These are phyloP conservation scores for Biscogniauxia marginata DNA, from an alignment of 2,329 filamentous ascomycete species.

Conservation along the genomic window DNA sequence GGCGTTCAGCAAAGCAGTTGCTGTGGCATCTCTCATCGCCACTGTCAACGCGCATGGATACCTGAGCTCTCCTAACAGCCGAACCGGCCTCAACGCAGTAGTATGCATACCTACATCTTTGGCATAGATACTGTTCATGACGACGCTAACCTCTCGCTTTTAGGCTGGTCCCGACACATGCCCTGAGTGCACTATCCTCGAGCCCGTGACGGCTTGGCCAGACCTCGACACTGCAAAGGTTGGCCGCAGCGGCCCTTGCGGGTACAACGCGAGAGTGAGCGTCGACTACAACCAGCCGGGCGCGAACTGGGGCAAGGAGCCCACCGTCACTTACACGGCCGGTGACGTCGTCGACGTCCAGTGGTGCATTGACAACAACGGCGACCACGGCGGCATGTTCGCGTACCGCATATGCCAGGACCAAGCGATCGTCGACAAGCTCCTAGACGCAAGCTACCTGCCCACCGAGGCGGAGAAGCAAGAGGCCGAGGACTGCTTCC, in stretches of 20 bases:
- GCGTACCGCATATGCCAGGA: slow-evolving; percentile 53
- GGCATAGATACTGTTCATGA: background rate
- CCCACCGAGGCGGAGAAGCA: slow-evolving; percentile 53
- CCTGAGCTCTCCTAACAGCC: background rate
- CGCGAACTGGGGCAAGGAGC: slow-evolving; percentile 41
- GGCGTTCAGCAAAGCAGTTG: background rate
- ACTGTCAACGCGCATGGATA: background rate
- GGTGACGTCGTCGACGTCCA: slow-evolving; percentile 49
- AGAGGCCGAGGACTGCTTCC: slow-evolving; percentile 52
- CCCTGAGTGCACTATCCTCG: slow-evolving; percentile 54
- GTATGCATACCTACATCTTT: background rate
- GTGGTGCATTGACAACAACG: slow-evolving; percentile 57
- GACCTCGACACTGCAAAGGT: slow-evolving; percentile 45
- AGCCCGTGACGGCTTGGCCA: slow-evolving; percentile 51
- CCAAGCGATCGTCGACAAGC: slow-evolving; percentile 49
- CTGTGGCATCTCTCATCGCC: background rate
- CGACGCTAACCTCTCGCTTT: slow-evolving; percentile 3
- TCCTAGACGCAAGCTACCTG: slow-evolving; percentile 45
- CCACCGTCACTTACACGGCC: slow-evolving; percentile 43
- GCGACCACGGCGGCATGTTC: slow-evolving; percentile 58
- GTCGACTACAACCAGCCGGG: slow-evolving; percentile 52
- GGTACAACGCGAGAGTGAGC: slow-evolving; percentile 52
- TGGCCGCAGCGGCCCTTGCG: slow-evolving; percentile 49
- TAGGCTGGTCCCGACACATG: slow-evolving; percentile 50
- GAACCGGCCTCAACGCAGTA: background rate